Conservation (phyloP, 257 asterid species). For the Solanum tarijense region DNA sequence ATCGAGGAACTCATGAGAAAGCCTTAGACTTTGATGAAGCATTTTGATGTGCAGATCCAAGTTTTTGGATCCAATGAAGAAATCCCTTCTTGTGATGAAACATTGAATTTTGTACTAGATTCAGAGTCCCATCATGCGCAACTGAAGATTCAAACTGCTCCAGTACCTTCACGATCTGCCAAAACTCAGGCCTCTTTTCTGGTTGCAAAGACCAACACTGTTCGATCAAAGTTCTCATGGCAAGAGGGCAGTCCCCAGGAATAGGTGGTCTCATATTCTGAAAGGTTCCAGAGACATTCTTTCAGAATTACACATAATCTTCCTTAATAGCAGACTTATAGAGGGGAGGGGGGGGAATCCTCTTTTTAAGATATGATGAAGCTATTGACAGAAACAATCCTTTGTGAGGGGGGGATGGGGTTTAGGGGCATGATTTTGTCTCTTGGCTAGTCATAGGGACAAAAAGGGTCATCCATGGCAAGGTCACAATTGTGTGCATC, state of each 20-base stretch:
- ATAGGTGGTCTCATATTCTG: constrained; percentile 29
- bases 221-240: constrained; percentile 28
- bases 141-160: constrained; percentile 30
- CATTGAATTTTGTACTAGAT: constrained; percentile 13
- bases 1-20: constrained; percentile 13
- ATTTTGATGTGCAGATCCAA: constrained; percentile 23
- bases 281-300: not conserved
- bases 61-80: constrained; percentile 40
- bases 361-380: not conserved
- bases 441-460: not conserved
- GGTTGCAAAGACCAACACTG: constrained; percentile 40
- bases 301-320: not conserved
- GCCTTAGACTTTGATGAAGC: constrained; percentile 21
- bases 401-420: not conserved
- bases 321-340: not conserved
- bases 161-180: constrained; percentile 32
- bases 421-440: not conserved
- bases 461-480: not conserved
- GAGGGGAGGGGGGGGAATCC: not conserved
- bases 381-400: not conserved
- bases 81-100: constrained; percentile 19
- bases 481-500: not conserved
- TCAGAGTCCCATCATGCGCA: constrained; percentile 32
- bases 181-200: constrained; percentile 38
- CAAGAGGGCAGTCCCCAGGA: constrained; percentile 19